Evolutionary conservation across 805 yeast genomes (phyloP), one percentile per base, ranked within the genome.

Genomic region (Wilhelminamyces savonicus): DNA sequence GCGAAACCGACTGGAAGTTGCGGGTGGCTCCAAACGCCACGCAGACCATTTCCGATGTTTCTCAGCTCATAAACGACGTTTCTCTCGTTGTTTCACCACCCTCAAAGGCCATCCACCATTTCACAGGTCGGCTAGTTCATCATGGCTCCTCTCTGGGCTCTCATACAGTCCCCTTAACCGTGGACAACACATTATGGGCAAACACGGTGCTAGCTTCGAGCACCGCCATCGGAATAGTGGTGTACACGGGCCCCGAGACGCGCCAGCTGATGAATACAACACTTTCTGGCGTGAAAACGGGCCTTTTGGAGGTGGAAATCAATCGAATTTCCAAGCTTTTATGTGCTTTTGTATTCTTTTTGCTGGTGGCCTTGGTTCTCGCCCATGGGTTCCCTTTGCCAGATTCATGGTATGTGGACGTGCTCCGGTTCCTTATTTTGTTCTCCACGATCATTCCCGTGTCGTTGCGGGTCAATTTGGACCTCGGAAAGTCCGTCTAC

Each of bases 1-100:
- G 99, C 50, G 99, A 92, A 56, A 92, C 99, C 5, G 99, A 92
- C 59, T 92, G 99, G 99, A 92, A 92, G 54, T 65, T 92, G 32
- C 67, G 98, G 45, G 60, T 84, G 22, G 92, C 96, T 0, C 71
- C 79, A 27, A 69, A 78, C 9, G 47, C 77, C 17, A 84, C 96
- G 1, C 97, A 90, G 50, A 17, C 27, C 16, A 42, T 74, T 24
- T 28, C 43, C 3, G 55, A 73, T 9, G 58, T 70, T n/a, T 62
- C 64, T 28, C 74, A 72, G 27, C 50, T 82, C 29, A 64, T 65
- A 19, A 69, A 72, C 34, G 67, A 77, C 26, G 40, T 61, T 11
- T 54, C 64, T 14, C 63, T 67, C 26, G 67, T 87, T n/a, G 86
- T 86, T 5, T 74, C 79, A n/a, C 71, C 80, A 1, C 99, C 99